Conservation (phyloP, 306 rosid species). For the Sindora glabra region DNA sequence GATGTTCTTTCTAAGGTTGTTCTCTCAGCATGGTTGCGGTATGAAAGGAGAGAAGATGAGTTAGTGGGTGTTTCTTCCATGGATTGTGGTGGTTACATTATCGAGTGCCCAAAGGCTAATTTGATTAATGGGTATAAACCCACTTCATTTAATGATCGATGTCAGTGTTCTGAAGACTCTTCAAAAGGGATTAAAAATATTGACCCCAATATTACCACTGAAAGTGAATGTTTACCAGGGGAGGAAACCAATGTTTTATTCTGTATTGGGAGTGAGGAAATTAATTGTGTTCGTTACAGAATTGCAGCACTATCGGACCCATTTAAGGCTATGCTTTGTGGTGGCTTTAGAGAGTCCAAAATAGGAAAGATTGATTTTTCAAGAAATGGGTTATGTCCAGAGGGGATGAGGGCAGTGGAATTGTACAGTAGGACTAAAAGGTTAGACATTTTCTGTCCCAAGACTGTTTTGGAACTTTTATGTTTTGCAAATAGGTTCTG, state of each 20-base stretch:
- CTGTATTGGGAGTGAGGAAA: slow-evolving; percentile 44
- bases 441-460: slow-evolving; percentile 45
- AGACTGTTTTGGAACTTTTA: slow-evolving; percentile 57
- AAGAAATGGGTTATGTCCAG: slow-evolving; percentile 43
- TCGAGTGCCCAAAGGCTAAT: slow-evolving; percentile 71
- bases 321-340: slow-evolving; percentile 61
- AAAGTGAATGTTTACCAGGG: slow-evolving; percentile 15
- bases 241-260: slow-evolving; percentile 52
- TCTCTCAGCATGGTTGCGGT: slow-evolving; percentile 66
- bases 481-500: slow-evolving; percentile 71
- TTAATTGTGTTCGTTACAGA: slow-evolving; percentile 42
- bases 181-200: slow-evolving; percentile 13
- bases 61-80: slow-evolving; percentile 42
- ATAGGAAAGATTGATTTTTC: slow-evolving; percentile 52
- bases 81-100: slow-evolving; percentile 59
- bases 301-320: slow-evolving; percentile 63
- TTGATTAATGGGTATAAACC: slow-evolving; percentile 41
- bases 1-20: slow-evolving; percentile 67
- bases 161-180: slow-evolving; percentile 38
- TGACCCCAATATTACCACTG: neutral
- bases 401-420: slow-evolving; percentile 66
- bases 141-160: slow-evolving; percentile 27
- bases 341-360: slow-evolving; percentile 54
- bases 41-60: slow-evolving; percentile 79
- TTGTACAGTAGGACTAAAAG: slow-evolving; percentile 60